Base-by-base conservation (phyloP, 2,329 filamentous ascomycete genomes). In the Penicillium sclerotiorum region DNA sequence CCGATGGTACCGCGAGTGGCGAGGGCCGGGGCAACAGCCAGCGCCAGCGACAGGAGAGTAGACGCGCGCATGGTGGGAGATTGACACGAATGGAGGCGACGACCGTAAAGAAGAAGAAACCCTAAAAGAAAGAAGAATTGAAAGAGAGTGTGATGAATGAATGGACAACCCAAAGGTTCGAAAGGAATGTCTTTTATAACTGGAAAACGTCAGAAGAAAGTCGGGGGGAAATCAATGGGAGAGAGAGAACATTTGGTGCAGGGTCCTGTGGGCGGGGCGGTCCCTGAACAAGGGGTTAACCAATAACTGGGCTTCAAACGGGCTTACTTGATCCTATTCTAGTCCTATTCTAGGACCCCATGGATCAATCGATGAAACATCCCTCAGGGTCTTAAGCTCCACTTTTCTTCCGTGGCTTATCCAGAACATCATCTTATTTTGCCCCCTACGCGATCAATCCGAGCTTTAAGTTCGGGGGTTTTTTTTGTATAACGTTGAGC, bases 1-100 rank as follows among this genome's bases (percentile, higher is more conserved):
- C 86, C 86, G 52, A 88, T 73, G 23, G 69, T 77, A 43, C 85
- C 84, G 28, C 72, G 72, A 30, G 78, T 78, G 25, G 77, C 77
- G 35, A 78, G 66, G 39, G 76, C 70, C 20, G 80, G 77, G 39
- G 76, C 70, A 42, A 71, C 66, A 39, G 71, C 73, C 58, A 78
- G 58, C 48, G 73, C 60, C 33, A 73, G 50, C 15, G 72, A 63
- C 56, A 79, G 41, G 45, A 77, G 52, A 44, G 64, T 64, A 38
- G 72, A 62, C 60, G 71, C 62, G 71, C 73, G 76, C 78, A 81
- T 81, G 23, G 55, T 74, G 62, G 49, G 41, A 37, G 41, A 45
- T 33, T n/a, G 45, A 30, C 28, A 20, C 17, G 32, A 9, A 33
- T 25, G 40, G 40, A 40, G 37, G 44, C 35, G 42, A 42, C 40